phyloP scores from a whole-genome alignment of 2,329 filamentous ascomycete genomes.

The Boeremia lycopersici region DNA sequence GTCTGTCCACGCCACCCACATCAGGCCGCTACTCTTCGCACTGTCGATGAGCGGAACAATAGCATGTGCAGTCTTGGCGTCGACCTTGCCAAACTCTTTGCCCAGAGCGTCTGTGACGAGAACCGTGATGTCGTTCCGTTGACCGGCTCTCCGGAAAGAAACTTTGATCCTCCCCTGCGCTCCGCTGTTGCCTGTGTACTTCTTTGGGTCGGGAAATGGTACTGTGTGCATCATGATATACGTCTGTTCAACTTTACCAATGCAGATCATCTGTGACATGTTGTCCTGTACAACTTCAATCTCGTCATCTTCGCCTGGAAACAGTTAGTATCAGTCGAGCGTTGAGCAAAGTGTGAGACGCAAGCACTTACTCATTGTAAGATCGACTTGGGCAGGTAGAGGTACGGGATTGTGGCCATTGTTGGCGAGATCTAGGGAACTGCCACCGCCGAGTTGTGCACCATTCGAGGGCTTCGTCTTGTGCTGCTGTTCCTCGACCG shows the following conservation, averaged over 20 bases:
- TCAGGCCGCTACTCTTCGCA: constrained; percentile 64
- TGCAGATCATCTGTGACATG: constrained; percentile 76
- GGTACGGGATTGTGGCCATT: constrained; percentile 8
- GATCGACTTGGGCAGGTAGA: constrained; percentile 26
- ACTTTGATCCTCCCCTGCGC: constrained; percentile 74
- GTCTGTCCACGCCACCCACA: constrained; percentile 74
- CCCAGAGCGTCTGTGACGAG: constrained; percentile 75
- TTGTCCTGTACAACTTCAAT: constrained; percentile 64
- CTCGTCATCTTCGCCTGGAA: constrained; percentile 65
- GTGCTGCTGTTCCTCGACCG: constrained; percentile 30
- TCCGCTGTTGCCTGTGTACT: constrained; percentile 63
- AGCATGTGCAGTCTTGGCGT: constrained; percentile 68
- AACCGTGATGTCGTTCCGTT: constrained; percentile 68
- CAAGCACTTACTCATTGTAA: constrained; percentile 42
- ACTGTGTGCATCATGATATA: constrained; percentile 70
- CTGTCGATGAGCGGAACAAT: constrained; percentile 75
- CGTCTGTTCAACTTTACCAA: constrained; percentile 74
- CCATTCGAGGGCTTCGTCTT: constrained; percentile 26
- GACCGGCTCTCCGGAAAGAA: constrained; percentile 64
- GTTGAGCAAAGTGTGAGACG: not conserved
- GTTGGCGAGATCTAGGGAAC: constrained; percentile 52
- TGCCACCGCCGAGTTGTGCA: constrained; percentile 22
- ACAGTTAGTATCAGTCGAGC: constrained; percentile 25
- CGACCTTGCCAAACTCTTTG: constrained; percentile 76
- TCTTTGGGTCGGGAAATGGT: constrained; percentile 70